Conservation (phyloP, 345 rosid genomes). For the Populus ilicifolia region DNA sequence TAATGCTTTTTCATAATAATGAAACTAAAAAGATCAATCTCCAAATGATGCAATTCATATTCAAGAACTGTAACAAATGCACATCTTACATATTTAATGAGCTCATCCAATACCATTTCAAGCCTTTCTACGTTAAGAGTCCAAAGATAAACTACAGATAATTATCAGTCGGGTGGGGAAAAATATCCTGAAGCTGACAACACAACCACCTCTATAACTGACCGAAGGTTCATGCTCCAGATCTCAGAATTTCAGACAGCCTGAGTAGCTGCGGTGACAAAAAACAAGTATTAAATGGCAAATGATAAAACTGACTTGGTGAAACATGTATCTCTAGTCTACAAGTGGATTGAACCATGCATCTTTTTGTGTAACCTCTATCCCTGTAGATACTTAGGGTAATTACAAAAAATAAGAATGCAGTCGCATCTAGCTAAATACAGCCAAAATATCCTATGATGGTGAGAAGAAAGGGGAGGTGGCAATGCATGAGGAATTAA, state of each 20-base stretch:
- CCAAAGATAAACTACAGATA: neutral
- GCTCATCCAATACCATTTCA: neutral
- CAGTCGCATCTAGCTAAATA: neutral
- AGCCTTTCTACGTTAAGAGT: neutral
- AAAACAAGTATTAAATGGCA: neutral
- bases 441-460: neutral
- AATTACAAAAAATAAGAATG: neutral
- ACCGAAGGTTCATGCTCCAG: neutral
- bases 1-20: too few species aligned
- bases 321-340: neutral
- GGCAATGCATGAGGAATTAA: neutral
- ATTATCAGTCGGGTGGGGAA: neutral
- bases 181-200: neutral
- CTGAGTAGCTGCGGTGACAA: conserved; percentile 14
- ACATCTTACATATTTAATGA: neutral
- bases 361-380: neutral
- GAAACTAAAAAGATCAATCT: too few species aligned
- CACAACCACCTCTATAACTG: neutral
- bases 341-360: neutral
- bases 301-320: neutral
- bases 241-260: neutral
- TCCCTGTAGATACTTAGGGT: neutral
- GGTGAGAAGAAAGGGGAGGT: neutral
- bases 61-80: neutral
- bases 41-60: neutral